Base-by-base conservation (phyloP, 257 asterid genomes). In the Leonotis leonurus region DNA sequence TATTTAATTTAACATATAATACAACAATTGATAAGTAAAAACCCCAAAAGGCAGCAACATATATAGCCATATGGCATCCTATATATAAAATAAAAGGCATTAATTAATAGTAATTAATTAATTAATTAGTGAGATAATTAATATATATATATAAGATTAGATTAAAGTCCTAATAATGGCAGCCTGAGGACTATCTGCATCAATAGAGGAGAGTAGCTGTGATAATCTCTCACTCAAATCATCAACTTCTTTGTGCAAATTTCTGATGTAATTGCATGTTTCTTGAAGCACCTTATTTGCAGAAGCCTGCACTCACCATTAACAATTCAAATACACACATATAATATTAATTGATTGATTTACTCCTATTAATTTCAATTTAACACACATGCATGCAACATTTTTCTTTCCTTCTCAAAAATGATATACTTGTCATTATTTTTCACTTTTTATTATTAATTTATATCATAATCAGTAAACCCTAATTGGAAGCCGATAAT, bases 271-370 rank as follows among this genome's bases (percentile, higher is more conserved):
- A 75, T 88, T 88, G 94, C 98, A 90, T 16, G 98, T 88, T 66
- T 91, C 98, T 35, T 88, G 94, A 0, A 91, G 90, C 30, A 92
- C 97, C 75, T 92, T 92, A 3, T 83, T 80, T 12, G 98, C 98
- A 8, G 96, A 81, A n/a, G 85, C 85, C 98, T 92, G 73, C 33
- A 33, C 1, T 33, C 9, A n/a, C n/a, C n/a, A n/a, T n/a, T n/a
- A n/a, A n/a, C n/a, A n/a, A n/a, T n/a, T n/a, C n/a, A n/a, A n/a
- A n/a, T n/a, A n/a, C n/a, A n/a, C n/a, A n/a, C n/a, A n/a, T n/a
- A n/a, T n/a, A n/a, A n/a, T n/a, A 1, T 16, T 41, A 32, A 56
- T 60, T 33, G 54, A 26, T 43, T 27, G 16, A 43, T 26, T 0
- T 5, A n/a, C n/a, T 6, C n/a, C 0, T 30, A 0, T 5, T 5